Conservation (phyloP, 768 basidiomycete species). For the Termitomyces sp. region DNA sequence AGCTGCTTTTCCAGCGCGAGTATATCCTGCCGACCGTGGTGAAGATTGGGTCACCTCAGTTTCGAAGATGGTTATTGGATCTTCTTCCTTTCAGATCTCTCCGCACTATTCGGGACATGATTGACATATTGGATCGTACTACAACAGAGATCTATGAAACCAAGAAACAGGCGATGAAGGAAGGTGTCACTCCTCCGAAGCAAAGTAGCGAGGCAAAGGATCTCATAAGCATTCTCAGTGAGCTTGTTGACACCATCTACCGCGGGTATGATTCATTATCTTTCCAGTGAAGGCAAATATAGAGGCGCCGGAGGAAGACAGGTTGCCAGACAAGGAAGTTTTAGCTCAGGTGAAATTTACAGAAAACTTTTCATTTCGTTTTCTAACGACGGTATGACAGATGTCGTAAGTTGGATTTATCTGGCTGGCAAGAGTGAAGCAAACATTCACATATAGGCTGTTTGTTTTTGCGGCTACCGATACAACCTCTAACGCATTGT, state of each 20-base stretch:
- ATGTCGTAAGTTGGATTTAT: background rate
- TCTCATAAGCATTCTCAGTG: background rate
- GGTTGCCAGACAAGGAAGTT: background rate
- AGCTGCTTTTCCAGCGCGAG: background rate
- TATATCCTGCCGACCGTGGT: conserved; percentile 5
- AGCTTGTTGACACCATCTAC: background rate
- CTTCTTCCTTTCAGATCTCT: conserved; percentile 3
- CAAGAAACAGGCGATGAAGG: conserved; percentile 7
- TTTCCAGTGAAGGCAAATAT: background rate
- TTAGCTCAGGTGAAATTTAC: background rate
- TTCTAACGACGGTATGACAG: background rate
- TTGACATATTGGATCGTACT: conserved; percentile 6
- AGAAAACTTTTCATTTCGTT: background rate
- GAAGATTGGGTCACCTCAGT: conserved; percentile 7
- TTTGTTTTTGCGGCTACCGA: background rate
- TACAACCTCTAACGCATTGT: background rate
- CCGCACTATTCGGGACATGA: background rate
- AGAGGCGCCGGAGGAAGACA: background rate
- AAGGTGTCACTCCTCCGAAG: conserved; percentile 1
- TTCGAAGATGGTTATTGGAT: conserved; percentile 11
- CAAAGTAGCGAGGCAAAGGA: background rate
- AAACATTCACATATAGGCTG: background rate
- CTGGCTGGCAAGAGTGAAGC: background rate
- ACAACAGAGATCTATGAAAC: conserved; percentile 5
- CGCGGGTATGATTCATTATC: background rate